Conservation (phyloP, 2,329 filamentous ascomycete genomes). For the Fusarium nanum region DNA sequence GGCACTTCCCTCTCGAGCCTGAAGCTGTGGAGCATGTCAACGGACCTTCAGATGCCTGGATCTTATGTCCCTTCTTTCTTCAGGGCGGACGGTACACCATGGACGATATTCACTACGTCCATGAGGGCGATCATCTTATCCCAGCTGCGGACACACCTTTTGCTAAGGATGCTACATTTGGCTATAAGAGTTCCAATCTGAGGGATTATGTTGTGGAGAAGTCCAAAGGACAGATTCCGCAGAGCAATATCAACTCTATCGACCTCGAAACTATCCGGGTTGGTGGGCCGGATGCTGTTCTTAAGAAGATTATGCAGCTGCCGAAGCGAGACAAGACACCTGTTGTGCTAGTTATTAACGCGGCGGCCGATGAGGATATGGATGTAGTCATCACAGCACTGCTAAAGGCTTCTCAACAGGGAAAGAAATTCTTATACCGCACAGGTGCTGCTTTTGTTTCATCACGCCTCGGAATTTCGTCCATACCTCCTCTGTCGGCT, state of each 20-base stretch:
- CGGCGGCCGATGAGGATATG: conserved; percentile 65
- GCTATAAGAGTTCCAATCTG: conserved; percentile 64
- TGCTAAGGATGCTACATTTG: conserved; percentile 68
- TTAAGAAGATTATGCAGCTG: conserved; percentile 53
- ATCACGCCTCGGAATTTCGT: conserved; percentile 62
- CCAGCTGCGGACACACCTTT: conserved; percentile 66
- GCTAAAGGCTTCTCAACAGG: conserved; percentile 50
- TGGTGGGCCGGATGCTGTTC: conserved; percentile 58
- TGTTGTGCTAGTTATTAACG: conserved; percentile 60
- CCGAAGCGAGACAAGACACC: conserved; percentile 47
- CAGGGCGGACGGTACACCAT: conserved; percentile 70
- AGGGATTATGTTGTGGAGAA: conserved; percentile 65
- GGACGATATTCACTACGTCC: conserved; percentile 68
- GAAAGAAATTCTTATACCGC: conserved; percentile 54
- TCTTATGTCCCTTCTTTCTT: conserved; percentile 69
- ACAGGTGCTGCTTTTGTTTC: conserved; percentile 58
- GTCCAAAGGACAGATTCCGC: conserved; percentile 55
- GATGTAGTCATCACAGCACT: conserved; percentile 65
- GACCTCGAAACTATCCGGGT: conserved; percentile 60
- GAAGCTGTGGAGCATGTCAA: conserved; percentile 63
- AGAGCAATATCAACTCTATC: conserved; percentile 57
- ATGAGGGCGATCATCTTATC: conserved; percentile 56
- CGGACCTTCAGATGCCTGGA: conserved; percentile 63
- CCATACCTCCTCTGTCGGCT: conserved; percentile 63
- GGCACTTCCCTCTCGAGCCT: conserved; percentile 67